phyloP scores from a whole-genome alignment of 306 rosid genomes.

The Vicia faba region DNA sequence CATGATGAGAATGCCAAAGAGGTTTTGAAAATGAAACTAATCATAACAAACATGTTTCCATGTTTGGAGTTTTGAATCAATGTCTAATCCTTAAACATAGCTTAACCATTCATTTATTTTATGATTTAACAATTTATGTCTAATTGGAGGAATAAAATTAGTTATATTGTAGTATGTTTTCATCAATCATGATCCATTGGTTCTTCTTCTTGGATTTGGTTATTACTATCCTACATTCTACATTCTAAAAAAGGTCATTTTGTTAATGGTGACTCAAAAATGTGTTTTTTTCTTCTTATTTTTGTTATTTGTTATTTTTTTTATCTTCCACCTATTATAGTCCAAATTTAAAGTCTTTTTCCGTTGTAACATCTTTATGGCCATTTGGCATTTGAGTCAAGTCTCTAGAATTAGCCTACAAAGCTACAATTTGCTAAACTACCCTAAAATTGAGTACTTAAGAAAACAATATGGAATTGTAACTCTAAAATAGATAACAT shows the following conservation, averaged over 20 bases:
- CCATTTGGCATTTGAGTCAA: no score
- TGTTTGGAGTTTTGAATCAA: conserved; percentile 26
- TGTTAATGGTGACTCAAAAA: not conserved
- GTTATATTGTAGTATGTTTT: not conserved
- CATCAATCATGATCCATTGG: conserved; percentile 9
- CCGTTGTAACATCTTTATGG: no score
- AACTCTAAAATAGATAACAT: no score
- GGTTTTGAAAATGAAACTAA: conserved; percentile 25
- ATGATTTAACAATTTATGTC: conserved; percentile 42
- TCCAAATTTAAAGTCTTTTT: no score
- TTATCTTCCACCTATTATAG: not conserved
- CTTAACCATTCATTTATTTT: conserved; percentile 34
- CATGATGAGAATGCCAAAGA: conserved; percentile 26
- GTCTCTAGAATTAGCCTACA: no score
- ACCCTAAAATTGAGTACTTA: no score
- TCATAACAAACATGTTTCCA: conserved; percentile 26
- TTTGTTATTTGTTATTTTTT: not conserved
- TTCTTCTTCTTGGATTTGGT: no score
- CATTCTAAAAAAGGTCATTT: not conserved
- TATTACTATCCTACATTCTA: not conserved
- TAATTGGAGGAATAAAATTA: conserved; percentile 36
- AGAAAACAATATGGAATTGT: no score
- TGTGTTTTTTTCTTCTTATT: not conserved
- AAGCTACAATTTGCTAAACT: no score
- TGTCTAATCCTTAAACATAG: conserved; percentile 44